Conservation (phyloP, 371 early-diverging fungal species). For the Conidiobolus incongruus region DNA sequence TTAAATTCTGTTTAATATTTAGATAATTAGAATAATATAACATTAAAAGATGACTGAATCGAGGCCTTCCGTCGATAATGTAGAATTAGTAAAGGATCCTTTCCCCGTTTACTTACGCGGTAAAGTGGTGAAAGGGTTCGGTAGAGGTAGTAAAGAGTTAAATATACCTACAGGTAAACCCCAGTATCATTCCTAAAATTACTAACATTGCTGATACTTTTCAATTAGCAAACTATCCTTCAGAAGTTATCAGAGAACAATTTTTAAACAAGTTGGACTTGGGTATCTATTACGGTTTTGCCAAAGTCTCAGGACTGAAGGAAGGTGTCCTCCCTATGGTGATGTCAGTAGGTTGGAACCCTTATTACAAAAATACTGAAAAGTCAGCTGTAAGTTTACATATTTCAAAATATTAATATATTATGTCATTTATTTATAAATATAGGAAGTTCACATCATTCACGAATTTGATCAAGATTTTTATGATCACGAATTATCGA, state of each 20-base stretch:
- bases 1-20: too few species aligned
- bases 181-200: neutral
- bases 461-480: conserved; percentile 72
- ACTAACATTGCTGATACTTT: neutral
- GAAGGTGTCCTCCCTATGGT: conserved; percentile 73
- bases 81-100: conserved; percentile 23
- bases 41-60: conserved; percentile 1
- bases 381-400: conserved; percentile 49
- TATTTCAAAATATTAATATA: neutral
- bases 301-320: conserved; percentile 28
- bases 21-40: too few species aligned
- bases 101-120: conserved; percentile 56
- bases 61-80: conserved; percentile 30
- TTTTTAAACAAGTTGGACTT: conserved; percentile 37
- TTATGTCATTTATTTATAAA: neutral
- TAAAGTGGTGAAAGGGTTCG: conserved; percentile 71
- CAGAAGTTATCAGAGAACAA: conserved; percentile 44
- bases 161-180: conserved; percentile 87
- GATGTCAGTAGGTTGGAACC: conserved; percentile 97
- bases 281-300: conserved; percentile 94
- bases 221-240: conserved; percentile 6
- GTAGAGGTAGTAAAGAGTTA: conserved; percentile 84
- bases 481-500: conserved; percentile 61
- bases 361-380: conserved; percentile 90
- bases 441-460: conserved; percentile 84